Evolutionary conservation across 2,329 filamentous ascomycete species (phyloP).

Genomic region (Pezicula neosporulosa): DNA sequence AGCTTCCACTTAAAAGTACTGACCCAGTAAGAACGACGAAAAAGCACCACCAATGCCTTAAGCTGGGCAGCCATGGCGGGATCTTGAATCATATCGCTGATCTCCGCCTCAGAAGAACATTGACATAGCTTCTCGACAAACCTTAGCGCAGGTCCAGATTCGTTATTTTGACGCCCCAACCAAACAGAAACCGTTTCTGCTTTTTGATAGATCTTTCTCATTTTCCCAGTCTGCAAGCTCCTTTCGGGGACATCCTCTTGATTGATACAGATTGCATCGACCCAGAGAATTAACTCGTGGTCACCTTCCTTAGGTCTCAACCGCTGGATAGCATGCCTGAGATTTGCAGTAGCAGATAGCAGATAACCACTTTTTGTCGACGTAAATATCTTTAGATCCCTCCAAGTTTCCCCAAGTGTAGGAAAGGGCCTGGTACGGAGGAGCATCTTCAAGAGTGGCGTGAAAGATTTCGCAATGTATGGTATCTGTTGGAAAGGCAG

Average conservation of each 20-base stretch:
- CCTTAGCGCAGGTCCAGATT: constrained; percentile 10
- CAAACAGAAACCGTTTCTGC: constrained; percentile 19
- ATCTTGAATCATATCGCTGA: constrained; percentile 9
- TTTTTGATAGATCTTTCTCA: constrained; percentile 20
- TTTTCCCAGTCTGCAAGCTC: constrained; percentile 17
- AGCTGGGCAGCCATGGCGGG: constrained; percentile 17
- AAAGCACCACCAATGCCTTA: constrained; percentile 29
- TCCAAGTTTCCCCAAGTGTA: constrained; percentile 17
- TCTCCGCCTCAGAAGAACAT: constrained; percentile 5
- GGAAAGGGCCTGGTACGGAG: constrained; percentile 20
- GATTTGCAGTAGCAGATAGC: constrained; percentile 16
- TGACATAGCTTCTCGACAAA: constrained; percentile 14
- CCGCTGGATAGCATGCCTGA: constrained; percentile 16
- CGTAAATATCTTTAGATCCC: constrained; percentile 1
- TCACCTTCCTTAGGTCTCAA: constrained; percentile 11
- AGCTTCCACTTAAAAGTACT: too few species aligned
- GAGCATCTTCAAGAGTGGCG: constrained; percentile 13
- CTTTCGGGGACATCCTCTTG: constrained; percentile 18
- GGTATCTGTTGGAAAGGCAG: not conserved
- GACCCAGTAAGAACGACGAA: constrained; percentile 34
- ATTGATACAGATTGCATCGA: constrained; percentile 24
- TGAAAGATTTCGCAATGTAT: constrained; percentile 15
- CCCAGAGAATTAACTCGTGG: constrained; percentile 15
- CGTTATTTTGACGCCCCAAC: constrained; percentile 11
- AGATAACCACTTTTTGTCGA: constrained; percentile 7